Base-by-base conservation (phyloP, 2,329 filamentous ascomycete genomes). In the Pseudonectria buxi region DNA sequence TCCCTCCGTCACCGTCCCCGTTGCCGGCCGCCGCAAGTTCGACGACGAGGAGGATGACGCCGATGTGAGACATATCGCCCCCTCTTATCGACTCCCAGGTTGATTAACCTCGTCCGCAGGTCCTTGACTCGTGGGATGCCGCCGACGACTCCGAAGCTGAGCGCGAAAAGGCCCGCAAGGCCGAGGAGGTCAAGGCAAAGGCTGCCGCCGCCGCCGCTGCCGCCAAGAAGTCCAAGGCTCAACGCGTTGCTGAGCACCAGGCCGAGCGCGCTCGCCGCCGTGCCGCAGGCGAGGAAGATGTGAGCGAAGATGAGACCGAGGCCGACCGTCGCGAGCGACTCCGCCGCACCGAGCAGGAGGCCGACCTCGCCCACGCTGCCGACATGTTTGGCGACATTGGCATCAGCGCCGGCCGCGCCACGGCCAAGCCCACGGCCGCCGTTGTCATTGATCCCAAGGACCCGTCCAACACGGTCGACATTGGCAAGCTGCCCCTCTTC, bases 121-220 rank as follows among this genome's bases (percentile, higher is more conserved):
- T 96, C 38, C 77, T 95, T 56, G 92, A 98, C 41, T 90, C 86
- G 24, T 98, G 92, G 92, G 89, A 96, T 56, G 90, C 86, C 39
- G 89, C 86, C 50, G 92, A 96, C 57, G 92, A 98, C 68, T 95
- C 88, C 43, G 92, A 98, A 55, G 90, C 81, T 53, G 92, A 98
- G 71, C 85, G 88, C 54, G 89, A 95, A 65, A 98, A 96, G 72
- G 86, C 78, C 18, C 85, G 84, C 65, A 92, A 90, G 68, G 87
- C 81, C 33, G 82, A 75, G 6, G 89, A 86, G 57, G 83, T 78
- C 35, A 94, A 94, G 65, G 86, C 84, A 39, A 94, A 94, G 65
- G 88, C 86, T 18, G 87, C 89, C 0, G 89, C 85, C 29, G 86
- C 87, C 54, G 87, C 87, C 7, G 86, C 85, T 28, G 87, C 87